Evolutionary conservation across 2,329 filamentous ascomycete species (phyloP).

Genomic region (Lomentospora prolificans): DNA sequence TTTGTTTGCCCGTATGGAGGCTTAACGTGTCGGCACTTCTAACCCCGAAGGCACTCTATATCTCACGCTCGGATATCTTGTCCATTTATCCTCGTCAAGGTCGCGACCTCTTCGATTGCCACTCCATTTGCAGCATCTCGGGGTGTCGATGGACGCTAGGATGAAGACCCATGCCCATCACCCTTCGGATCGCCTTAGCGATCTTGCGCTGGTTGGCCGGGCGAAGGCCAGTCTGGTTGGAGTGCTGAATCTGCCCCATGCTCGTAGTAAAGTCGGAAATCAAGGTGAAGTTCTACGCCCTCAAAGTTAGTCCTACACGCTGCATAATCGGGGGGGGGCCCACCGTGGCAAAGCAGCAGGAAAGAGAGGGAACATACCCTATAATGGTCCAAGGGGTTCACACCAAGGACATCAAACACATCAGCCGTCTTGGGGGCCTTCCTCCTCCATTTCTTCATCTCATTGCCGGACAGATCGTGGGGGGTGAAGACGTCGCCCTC

Average conservation of each 20-base stretch:
- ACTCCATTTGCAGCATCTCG: slow-evolving; percentile 52
- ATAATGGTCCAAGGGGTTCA: slow-evolving; percentile 79
- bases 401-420: slow-evolving; percentile 66
- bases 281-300: slow-evolving; percentile 73
- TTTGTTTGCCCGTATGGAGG: too few species aligned
- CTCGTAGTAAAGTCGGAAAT: slow-evolving; percentile 81
- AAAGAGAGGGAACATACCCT: slow-evolving; percentile 48
- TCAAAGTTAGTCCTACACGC: too few species aligned
- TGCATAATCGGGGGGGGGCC: too few species aligned
- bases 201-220: slow-evolving; percentile 88
- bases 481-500: slow-evolving; percentile 83
- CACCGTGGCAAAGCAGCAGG: not conserved
- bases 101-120: slow-evolving; percentile 3
- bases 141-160: slow-evolving; percentile 87
- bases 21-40: not conserved
- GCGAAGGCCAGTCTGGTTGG: slow-evolving; percentile 66
- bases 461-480: slow-evolving; percentile 67
- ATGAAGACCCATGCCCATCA: slow-evolving; percentile 83
- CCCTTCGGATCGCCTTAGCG: slow-evolving; percentile 82
- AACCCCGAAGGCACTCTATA: not conserved
- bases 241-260: slow-evolving; percentile 75
- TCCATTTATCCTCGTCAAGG: not conserved
- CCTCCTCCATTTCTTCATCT: slow-evolving; percentile 73
- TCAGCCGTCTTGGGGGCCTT: slow-evolving; percentile 51
- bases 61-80: not conserved